phyloP scores from a whole-genome alignment of 257 asterid species.

The Primulina huaijiensis region DNA sequence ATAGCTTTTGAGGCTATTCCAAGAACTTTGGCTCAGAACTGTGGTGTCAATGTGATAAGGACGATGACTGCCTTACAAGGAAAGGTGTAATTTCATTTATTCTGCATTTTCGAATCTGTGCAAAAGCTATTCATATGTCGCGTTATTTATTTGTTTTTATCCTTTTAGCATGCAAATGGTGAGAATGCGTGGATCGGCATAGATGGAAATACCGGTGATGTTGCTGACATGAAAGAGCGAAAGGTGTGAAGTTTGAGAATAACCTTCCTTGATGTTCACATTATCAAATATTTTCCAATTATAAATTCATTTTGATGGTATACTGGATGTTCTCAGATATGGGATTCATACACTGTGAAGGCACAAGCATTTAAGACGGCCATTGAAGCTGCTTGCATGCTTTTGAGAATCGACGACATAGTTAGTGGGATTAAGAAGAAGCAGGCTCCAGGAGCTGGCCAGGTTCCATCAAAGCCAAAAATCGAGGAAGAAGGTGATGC shows the following conservation, averaged over 20 bases:
- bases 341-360: slow-evolving; percentile 96
- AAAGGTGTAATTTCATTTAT: slow-evolving; percentile 46
- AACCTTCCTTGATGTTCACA: slow-evolving; percentile 3
- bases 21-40: slow-evolving; percentile 94
- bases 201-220: slow-evolving; percentile 91
- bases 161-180: slow-evolving; percentile 78
- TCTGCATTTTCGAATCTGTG: slow-evolving; percentile 10
- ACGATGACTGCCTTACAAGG: slow-evolving; percentile 96
- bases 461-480: slow-evolving; percentile 66
- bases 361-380: slow-evolving; percentile 93
- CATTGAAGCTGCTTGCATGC: slow-evolving; percentile 97
- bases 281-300: not conserved
- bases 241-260: slow-evolving; percentile 49
- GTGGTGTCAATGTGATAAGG: slow-evolving; percentile 93
- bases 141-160: slow-evolving; percentile 6
- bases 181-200: slow-evolving; percentile 97
- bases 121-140: not conserved
- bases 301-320: slow-evolving; percentile 1
- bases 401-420: slow-evolving; percentile 86
- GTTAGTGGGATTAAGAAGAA: slow-evolving; percentile 93
- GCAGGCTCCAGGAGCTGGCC: slow-evolving; percentile 73
- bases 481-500: slow-evolving; percentile 80
- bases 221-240: slow-evolving; percentile 87
- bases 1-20: slow-evolving; percentile 97
- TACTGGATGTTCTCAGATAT: slow-evolving; percentile 47